Percentiles rank a stretch among this genome's conserved stretches.
These are phyloP conservation scores for Trebouxia sp. DNA, from an alignment of 139 green algal species.

Conservation along the genomic window DNA sequence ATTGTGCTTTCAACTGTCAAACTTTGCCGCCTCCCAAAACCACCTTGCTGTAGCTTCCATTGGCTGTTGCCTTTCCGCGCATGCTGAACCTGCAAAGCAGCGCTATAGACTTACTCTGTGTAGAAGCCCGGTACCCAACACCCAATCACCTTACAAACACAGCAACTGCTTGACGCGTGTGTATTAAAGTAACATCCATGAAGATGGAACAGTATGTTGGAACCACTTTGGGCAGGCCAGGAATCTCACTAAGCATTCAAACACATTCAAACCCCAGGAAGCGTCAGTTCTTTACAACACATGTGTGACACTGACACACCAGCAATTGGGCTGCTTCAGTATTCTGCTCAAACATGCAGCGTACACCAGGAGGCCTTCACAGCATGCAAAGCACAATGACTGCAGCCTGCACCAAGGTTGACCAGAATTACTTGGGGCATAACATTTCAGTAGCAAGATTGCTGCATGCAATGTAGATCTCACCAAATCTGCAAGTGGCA, in stretches of 20 bases:
- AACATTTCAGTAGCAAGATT: not conserved
- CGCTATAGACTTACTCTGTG: too few species aligned
- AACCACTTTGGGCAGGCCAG: too few species aligned
- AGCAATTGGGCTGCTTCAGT: too few species aligned
- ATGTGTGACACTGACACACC: too few species aligned
- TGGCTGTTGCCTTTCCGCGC: slow-evolving; percentile 37
- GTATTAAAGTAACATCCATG: too few species aligned
- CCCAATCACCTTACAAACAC: not conserved
- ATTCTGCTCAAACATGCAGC: too few species aligned
- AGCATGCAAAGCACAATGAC: too few species aligned
- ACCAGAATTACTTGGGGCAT: not conserved
- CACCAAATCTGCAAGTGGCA: slow-evolving; percentile 81
- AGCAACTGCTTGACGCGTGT: not conserved
- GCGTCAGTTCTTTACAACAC: too few species aligned
- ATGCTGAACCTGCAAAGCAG: slow-evolving; percentile 63
- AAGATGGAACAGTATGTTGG: too few species aligned
- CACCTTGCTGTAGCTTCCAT: slow-evolving; percentile 54
- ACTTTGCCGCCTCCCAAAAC: slow-evolving; percentile 56
- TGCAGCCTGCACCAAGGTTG: not conserved
- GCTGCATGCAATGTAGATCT: not conserved
- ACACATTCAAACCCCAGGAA: too few species aligned
- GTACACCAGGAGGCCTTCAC: too few species aligned
- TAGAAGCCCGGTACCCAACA: not conserved
- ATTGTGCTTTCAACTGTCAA: slow-evolving; percentile 57
- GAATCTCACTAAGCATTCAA: too few species aligned